Percentiles rank a stretch among this genome's conserved stretches.
Conservation (phyloP, 1,284 basidiomycete genomes). For the Waitea zeae region DNA sequence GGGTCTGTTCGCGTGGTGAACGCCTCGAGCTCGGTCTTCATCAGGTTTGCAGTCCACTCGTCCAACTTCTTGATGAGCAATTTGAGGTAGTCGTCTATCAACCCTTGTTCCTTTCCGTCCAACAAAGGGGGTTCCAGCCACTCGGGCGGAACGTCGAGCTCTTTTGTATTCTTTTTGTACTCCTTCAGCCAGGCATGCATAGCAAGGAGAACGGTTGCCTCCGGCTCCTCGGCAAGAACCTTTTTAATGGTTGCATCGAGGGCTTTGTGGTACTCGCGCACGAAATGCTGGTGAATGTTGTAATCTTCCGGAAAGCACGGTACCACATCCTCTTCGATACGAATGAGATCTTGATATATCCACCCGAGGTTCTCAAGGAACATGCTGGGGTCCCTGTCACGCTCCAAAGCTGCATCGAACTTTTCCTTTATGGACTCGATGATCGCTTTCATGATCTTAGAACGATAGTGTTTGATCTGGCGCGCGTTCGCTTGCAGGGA, state of each 20-base stretch:
- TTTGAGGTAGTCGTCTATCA: conserved; percentile 93
- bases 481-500: conserved; percentile 88
- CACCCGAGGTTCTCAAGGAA: conserved; percentile 77
- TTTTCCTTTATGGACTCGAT: conserved; percentile 59
- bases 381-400: conserved; percentile 42
- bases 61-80: conserved; percentile 92
- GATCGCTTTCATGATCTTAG: conserved; percentile 77
- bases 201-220: conserved; percentile 73
- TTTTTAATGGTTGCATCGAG: conserved; percentile 63
- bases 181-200: conserved; percentile 92
- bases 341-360: conserved; percentile 91
- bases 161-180: conserved; percentile 91
- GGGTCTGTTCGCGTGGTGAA: conserved; percentile 75
- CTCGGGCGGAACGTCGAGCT: conserved; percentile 69
- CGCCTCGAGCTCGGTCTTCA: conserved; percentile 79
- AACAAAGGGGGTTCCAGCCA: conserved; percentile 80
- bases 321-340: conserved; percentile 76
- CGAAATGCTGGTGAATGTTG: conserved; percentile 71
- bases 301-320: conserved; percentile 89
- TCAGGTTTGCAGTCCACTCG: conserved; percentile 92
- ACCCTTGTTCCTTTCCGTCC: conserved; percentile 82
- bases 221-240: conserved; percentile 63
- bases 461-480: conserved; percentile 90
- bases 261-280: conserved; percentile 88
- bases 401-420: conserved; percentile 56